Conservation (phyloP, 2,329 filamentous ascomycete genomes). For the Xylariaceae sp. region DNA sequence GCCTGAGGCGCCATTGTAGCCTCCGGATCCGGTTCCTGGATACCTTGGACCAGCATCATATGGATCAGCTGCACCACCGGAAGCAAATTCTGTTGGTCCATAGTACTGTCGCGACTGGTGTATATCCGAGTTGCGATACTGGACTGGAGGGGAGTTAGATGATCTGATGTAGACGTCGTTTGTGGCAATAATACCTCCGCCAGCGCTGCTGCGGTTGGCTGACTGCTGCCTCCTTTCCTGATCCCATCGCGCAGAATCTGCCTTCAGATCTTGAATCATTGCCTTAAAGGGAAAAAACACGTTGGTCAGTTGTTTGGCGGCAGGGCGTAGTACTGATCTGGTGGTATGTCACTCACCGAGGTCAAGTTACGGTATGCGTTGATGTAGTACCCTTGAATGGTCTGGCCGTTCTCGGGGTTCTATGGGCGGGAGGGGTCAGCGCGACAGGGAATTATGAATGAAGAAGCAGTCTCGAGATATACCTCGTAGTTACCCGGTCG, state of each 20-base stretch:
- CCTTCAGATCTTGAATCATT: constrained; percentile 61
- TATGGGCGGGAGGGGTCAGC: constrained; percentile 28
- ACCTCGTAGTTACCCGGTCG: constrained; percentile 72
- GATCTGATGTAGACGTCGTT: constrained; percentile 45
- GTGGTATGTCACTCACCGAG: constrained; percentile 52
- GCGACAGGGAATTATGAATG: too few species aligned
- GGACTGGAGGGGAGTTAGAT: constrained; percentile 58
- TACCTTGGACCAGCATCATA: constrained; percentile 46
- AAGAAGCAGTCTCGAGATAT: constrained; percentile 25
- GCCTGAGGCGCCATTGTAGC: constrained; percentile 45
- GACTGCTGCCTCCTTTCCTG: constrained; percentile 55
- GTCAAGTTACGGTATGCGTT: constrained; percentile 76
- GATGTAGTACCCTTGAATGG: constrained; percentile 70
- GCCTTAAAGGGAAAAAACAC: too few species aligned
- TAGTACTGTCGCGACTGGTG: constrained; percentile 44
- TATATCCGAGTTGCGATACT: constrained; percentile 54
- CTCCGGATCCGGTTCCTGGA: constrained; percentile 46
- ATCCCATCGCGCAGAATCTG: constrained; percentile 59
- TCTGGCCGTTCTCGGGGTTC: constrained; percentile 55
- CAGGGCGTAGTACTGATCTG: neutral
- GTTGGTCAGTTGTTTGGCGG: constrained; percentile 4
- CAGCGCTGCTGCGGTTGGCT: constrained; percentile 45
- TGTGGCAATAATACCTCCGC: constrained; percentile 56
- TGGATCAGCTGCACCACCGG: constrained; percentile 25
- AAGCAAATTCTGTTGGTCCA: constrained; percentile 40